These are phyloP conservation scores for Floccularia luteovirens DNA, from an alignment of 768 basidiomycete genomes.

Conservation along the genomic window DNA sequence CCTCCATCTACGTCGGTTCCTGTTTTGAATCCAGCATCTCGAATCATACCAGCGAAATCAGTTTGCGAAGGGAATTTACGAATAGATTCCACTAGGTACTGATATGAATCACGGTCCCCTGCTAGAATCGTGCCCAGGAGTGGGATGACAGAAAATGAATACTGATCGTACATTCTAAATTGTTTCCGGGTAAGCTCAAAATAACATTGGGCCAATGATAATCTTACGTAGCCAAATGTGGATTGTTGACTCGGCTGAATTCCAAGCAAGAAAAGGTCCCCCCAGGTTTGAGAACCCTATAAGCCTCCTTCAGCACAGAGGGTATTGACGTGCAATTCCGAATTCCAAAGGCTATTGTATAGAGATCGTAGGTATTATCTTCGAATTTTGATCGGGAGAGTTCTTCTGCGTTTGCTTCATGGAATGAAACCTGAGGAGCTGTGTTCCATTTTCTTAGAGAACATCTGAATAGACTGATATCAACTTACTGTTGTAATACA, in stretches of 20 bases:
- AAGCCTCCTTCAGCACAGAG: constrained; percentile 79
- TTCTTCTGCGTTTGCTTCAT: constrained; percentile 87
- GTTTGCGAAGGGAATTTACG: constrained; percentile 85
- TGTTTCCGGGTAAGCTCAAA: constrained; percentile 5
- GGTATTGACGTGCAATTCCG: constrained; percentile 94
- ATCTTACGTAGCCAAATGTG: constrained; percentile 77
- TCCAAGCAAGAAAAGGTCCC: constrained; percentile 94
- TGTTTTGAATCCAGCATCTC: constrained; percentile 74
- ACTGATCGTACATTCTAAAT: constrained; percentile 82
- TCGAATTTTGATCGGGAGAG: constrained; percentile 61
- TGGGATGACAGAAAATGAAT: constrained; percentile 94
- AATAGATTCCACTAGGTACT: constrained; percentile 97
- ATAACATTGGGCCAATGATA: neutral
- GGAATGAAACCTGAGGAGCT: constrained; percentile 93
- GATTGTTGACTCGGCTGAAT: constrained; percentile 89
- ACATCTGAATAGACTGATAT: constrained; percentile 3
- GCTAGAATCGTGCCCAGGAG: constrained; percentile 95
- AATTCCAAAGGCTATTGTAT: constrained; percentile 98
- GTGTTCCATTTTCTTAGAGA: neutral
- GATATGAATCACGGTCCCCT: constrained; percentile 90
- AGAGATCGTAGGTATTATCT: constrained; percentile 85
- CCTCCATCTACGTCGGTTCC: constrained; percentile 69
- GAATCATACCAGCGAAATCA: constrained; percentile 85
- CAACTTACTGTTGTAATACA: constrained; percentile 91
- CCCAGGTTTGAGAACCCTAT: constrained; percentile 93